Base-by-base conservation (phyloP, 169 alveolate genomes). In the Babesia ovis region DNA sequence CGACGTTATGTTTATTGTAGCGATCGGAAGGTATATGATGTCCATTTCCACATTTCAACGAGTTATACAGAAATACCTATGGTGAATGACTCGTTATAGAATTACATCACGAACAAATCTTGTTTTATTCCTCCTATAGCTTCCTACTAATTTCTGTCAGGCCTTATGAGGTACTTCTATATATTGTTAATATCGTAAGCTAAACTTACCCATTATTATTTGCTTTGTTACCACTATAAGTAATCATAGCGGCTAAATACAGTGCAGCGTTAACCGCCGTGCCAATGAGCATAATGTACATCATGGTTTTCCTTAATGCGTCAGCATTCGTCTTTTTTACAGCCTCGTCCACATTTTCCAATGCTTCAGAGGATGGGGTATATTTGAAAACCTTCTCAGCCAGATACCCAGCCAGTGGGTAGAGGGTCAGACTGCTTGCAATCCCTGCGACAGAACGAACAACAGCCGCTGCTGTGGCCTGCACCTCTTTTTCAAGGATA, bases 361-460 rank as follows among this genome's bases (percentile, higher is more conserved):
- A 18, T 12, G 31, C 11, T 45, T 64, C 55, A 5, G 48, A 29
- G 14, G 74, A 20, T 4, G 46, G 43, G 23, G 27, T 29, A 50
- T 61, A 61, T 6, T 56, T 56, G 57, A 61, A 61, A n/a, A 31
- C 57, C 35, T 29, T 35, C 4, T 61, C 71, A 22, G 71, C 11
- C 57, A 61, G 34, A 29, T 29, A 43, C 3, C 57, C 71, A 9
- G 43, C 35, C 1, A 61, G 41, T 35, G 55, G 71, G 41, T 23
- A 41, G 57, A 39, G 27, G 23, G 25, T n/a, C 3, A 45, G n/a
- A 43, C 58, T 43, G 56, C 57, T 39, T 3, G 71, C 1, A 4
- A 61, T 22, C 0, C 71, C 71, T 2, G 59, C 29, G n/a, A 61
- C 25, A 35, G 45, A 20, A 4, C 71, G 55, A 0, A 22, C 22